Base-by-base conservation (phyloP, 495 filamentous ascomycete species). In the Penicillium maclennaniae region DNA sequence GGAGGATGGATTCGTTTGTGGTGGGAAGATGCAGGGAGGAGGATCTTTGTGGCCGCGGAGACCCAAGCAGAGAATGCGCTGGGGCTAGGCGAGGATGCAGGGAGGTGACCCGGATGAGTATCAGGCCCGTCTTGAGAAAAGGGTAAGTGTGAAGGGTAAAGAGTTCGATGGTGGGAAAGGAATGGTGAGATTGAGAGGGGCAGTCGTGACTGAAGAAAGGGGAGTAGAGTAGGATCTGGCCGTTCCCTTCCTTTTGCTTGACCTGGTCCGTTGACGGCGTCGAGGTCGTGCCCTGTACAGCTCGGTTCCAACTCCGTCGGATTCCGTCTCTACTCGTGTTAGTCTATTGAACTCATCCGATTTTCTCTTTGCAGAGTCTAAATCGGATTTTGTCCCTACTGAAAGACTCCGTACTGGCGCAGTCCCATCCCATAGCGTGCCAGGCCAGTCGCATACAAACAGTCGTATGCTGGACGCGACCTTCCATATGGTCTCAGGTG, bases 41-140 rank as follows among this genome's bases (percentile, higher is more conserved):
- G 56, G 61, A 62, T 58, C 55, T 59, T 65, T 56, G 54, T 61
- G 54, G 51, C 58, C 58, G 62, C 54, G 56, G 57, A 53, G 60
- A 54, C 51, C 61, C 57, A 65, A 59, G 61, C 59, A 67, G 63
- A 67, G 61, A 64, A 67, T 64, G 63, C 63, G 63, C 45, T 49
- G 51, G 58, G 58, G 39, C 56, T 60, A 61, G 60, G 53, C 58
- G 61, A 63, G 61, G 60, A 63, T 56, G 60, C 50, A 61, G 55
- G 54, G 52, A 42, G 38, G 38, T 40, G 45, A 40, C 46, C 42
- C 43, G 26, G 50, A 53, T 55, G 40, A 42, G 38, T 42, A 36
- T 21, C 55, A 39, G 53, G 47, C 44, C 53, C 51, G 52, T 28
- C 42, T 47, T 54, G 49, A 48, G 43, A 17, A 27, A 39, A 45